These are phyloP conservation scores for Heterobasidion irregulare DNA, from an alignment of 1,284 basidiomycete genomes.

Conservation along the genomic window DNA sequence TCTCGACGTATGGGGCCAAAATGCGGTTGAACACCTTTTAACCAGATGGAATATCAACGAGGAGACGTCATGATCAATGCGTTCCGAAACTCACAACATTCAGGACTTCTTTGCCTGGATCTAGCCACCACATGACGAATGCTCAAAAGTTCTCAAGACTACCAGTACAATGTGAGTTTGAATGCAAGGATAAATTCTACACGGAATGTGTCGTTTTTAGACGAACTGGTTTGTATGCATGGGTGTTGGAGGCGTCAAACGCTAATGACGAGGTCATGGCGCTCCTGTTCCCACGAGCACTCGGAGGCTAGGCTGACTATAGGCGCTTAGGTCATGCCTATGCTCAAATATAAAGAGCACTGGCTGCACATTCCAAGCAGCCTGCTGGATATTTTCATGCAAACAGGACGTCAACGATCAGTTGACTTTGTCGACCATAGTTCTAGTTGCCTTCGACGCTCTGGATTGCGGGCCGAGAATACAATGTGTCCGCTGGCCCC, in stretches of 20 bases:
- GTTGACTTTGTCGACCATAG: too few species aligned
- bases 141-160: background rate
- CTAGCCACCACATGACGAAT: constrained; percentile 66
- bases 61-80: too few species aligned
- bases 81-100: constrained; percentile 42
- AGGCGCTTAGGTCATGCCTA: too few species aligned
- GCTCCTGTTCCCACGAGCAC: too few species aligned
- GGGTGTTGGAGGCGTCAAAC: background rate
- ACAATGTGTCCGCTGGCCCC: background rate
- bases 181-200: background rate
- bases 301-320: too few species aligned
- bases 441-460: background rate
- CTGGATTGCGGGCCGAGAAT: background rate
- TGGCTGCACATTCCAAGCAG: too few species aligned
- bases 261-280: background rate
- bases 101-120: constrained; percentile 71
- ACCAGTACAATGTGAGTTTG: background rate
- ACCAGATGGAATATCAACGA: background rate
- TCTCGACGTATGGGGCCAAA: constrained; percentile 94
- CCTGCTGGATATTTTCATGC: too few species aligned
- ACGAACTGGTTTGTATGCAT: background rate
- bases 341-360: too few species aligned
- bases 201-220: background rate
- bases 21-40: constrained; percentile 82
- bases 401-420: too few species aligned